Evolutionary conservation across 306 rosid species (phyloP).

Genomic region (Dryas drummondii): DNA sequence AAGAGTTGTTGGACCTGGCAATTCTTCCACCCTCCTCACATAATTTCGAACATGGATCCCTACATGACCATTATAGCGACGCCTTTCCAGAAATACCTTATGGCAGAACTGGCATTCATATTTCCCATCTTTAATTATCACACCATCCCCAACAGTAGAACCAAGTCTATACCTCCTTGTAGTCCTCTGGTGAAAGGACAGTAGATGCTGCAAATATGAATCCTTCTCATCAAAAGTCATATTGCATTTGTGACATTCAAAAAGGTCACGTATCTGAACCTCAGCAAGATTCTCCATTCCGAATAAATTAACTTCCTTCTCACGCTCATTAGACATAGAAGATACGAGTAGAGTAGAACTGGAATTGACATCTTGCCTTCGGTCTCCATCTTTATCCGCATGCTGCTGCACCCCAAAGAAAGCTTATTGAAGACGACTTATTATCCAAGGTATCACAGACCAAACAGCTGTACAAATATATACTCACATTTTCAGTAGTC

Average conservation of each 20-base stretch:
- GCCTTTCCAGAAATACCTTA: conserved; percentile 76
- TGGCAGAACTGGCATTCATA: conserved; percentile 95
- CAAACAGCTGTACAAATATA: conserved; percentile 8
- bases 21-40: conserved; percentile 68
- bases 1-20: conserved; percentile 36
- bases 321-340: conserved; percentile 37
- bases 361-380: conserved; percentile 33
- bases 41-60: conserved; percentile 89
- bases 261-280: conserved; percentile 69
- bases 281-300: conserved; percentile 79
- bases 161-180: conserved; percentile 84
- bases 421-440: conserved; percentile 17
- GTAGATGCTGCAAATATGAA: conserved; percentile 71
- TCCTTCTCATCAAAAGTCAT: conserved; percentile 77
- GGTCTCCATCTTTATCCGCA: conserved; percentile 45
- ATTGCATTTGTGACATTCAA: conserved; percentile 85
- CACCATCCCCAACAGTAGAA: conserved; percentile 90
- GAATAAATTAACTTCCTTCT: conserved; percentile 45
- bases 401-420: conserved; percentile 47
- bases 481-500: conserved; percentile 49
- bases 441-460: not conserved
- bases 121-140: conserved; percentile 84
- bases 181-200: conserved; percentile 74
- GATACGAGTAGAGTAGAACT: conserved; percentile 31
- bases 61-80: conserved; percentile 87